These are phyloP conservation scores for Ceratocystis harringtonii DNA, from an alignment of 2,329 filamentous ascomycete genomes.

Conservation along the genomic window DNA sequence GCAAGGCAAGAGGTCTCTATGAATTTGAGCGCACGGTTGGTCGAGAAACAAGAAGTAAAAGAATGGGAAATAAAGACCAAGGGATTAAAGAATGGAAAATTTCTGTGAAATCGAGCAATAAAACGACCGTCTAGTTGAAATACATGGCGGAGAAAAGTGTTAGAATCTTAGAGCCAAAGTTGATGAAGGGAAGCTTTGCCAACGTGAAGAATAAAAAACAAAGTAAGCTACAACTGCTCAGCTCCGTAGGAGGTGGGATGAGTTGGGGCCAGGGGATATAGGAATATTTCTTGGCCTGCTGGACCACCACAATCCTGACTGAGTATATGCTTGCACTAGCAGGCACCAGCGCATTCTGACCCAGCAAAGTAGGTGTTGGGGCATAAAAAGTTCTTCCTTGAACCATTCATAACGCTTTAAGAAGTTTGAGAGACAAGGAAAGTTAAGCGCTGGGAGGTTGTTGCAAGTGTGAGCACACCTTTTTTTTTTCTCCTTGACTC, in stretches of 20 bases:
- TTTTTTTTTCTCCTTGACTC: background rate
- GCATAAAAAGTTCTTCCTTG: background rate
- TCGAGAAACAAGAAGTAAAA: background rate
- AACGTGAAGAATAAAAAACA: background rate
- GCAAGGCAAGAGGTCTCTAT: background rate
- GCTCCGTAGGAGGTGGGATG: background rate
- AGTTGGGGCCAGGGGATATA: background rate
- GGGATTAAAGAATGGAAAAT: background rate
- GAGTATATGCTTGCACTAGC: background rate
- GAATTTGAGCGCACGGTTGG: background rate
- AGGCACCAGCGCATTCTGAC: background rate
- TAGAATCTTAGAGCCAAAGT: background rate
- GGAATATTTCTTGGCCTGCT: slow-evolving; percentile 2
- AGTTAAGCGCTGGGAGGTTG: background rate
- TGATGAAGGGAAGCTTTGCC: background rate
- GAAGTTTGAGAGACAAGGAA: background rate
- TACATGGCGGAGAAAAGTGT: background rate
- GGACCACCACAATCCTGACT: background rate
- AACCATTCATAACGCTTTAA: background rate
- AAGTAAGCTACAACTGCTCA: background rate
- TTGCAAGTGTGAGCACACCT: background rate
- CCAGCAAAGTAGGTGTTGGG: background rate
- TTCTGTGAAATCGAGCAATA: background rate
- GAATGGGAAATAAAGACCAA: background rate
- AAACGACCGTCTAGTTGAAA: background rate